Base-by-base conservation (phyloP, 2,329 filamentous ascomycete genomes). In the Paecilomyces sp. region DNA sequence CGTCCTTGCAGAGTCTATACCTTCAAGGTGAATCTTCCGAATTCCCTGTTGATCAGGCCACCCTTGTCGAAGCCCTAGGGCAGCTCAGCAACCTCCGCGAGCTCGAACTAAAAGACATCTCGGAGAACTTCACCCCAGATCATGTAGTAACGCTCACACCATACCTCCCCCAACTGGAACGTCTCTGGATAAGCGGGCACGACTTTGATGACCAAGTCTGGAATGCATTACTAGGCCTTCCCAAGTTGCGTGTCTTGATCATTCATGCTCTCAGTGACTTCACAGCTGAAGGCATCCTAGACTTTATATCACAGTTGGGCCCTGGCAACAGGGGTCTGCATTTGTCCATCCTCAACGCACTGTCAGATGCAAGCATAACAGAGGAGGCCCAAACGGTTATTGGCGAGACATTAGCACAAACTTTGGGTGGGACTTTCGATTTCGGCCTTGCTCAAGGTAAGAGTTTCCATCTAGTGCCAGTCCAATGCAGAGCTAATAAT, bases 241-340 rank as follows among this genome's bases (percentile, higher is more conserved):
- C 66, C n/a, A 66, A 67, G 15, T 65, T 75, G 28, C 64, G 64
- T 25, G 63, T 63, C 33, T 65, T 75, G 22, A 65, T 63, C 7
- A 65, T 75, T 31, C 68, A 70, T 57, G 72, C 69, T 24, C 59
- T 67, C 55, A 73, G 68, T n/a, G 64, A 70, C n/a, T 74, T 75
- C 59, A 69, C 65, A 22, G 62, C 65, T 3, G 60, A 67, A 33
- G 68, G 65, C 12, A 71, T 75, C 22, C 60, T 74, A 47, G 65
- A 70, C 28, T 75, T 73, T 56, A 66, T 74, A 41, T 52, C 60
- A 3, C 63, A 64, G 5, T 64, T 73, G 5, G 67, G 71, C 36
- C 63, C 67, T 0, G 64, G 62, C 1, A 73, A 74, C 53, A 62
- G 57, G 22, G 71, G 72, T 1, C 68, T 74, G 57, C 65, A 63